Percentiles rank a stretch among this genome's conserved stretches.
phyloP scores from a whole-genome alignment of 2,329 filamentous ascomycete genomes.

The Sarocladium brachiariae region DNA sequence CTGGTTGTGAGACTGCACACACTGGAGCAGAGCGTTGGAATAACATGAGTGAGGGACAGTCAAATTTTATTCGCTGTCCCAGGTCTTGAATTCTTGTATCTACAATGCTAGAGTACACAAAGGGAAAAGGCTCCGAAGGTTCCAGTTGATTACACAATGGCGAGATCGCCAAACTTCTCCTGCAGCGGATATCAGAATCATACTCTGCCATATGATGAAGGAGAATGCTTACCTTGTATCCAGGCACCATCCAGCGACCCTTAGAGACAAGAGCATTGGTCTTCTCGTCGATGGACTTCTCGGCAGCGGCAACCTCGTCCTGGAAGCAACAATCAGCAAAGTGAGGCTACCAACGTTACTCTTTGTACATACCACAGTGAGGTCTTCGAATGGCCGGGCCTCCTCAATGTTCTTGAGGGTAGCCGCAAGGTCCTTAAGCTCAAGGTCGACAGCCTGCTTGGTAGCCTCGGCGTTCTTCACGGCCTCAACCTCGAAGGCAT shows the following conservation, averaged over 20 bases:
- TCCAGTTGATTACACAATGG: constrained; percentile 67
- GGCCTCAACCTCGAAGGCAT: constrained; percentile 95
- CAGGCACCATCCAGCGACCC: constrained; percentile 96
- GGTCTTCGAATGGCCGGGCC: constrained; percentile 89
- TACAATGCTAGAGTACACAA: constrained; percentile 67
- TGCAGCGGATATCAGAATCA: constrained; percentile 45
- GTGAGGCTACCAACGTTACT: not conserved
- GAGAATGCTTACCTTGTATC: constrained; percentile 78
- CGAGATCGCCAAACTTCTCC: constrained; percentile 99
- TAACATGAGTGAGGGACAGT: not conserved
- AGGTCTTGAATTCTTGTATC: constrained; percentile 43
- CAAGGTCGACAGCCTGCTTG: constrained; percentile 90
- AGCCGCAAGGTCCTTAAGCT: constrained; percentile 88
- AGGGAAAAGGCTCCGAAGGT: constrained; percentile 32
- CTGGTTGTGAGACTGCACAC: not conserved
- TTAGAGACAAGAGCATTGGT: constrained; percentile 90
- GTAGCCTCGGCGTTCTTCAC: constrained; percentile 95
- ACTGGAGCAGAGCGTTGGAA: not conserved
- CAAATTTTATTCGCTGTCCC: constrained; percentile 22
- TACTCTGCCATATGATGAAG: not conserved
- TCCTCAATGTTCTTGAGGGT: constrained; percentile 97
- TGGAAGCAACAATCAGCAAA: constrained; percentile 30
- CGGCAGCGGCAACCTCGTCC: constrained; percentile 92
- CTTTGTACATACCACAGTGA: constrained; percentile 78
- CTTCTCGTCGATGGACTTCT: constrained; percentile 97